Conservation (phyloP, 2,329 filamentous ascomycete species). For the Aspergillus calidoustus region DNA sequence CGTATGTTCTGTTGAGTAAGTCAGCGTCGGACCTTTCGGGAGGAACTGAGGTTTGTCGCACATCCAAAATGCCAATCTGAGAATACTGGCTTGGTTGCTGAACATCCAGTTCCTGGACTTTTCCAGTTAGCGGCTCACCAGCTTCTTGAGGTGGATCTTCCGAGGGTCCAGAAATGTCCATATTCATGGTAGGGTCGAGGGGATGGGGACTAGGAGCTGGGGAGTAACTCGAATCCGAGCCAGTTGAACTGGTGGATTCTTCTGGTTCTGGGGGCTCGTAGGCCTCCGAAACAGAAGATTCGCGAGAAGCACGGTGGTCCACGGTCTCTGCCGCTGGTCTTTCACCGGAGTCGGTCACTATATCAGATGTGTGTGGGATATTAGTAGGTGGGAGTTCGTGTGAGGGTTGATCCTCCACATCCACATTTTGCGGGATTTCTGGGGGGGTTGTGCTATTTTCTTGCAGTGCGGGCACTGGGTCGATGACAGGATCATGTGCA, state of each 20-base stretch:
- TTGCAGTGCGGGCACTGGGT: neutral
- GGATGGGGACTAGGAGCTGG: slow-evolving; percentile 51
- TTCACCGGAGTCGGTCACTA: slow-evolving; percentile 10
- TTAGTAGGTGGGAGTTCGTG: slow-evolving; percentile 11
- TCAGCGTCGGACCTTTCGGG: slow-evolving; percentile 33
- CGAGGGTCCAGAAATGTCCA: slow-evolving; percentile 28
- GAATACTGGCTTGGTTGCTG: slow-evolving; percentile 27
- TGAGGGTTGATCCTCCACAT: slow-evolving; percentile 5
- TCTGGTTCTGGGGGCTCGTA: slow-evolving; percentile 61
- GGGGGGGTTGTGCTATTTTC: neutral
- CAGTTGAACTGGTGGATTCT: slow-evolving; percentile 29
- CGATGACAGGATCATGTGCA: slow-evolving; percentile 5
- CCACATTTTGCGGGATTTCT: slow-evolving; percentile 7
- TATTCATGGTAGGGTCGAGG: slow-evolving; percentile 35
- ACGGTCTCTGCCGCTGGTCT: slow-evolving; percentile 17
- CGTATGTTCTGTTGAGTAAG: slow-evolving; percentile 31
- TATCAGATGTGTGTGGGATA: slow-evolving; percentile 11
- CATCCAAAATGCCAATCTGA: slow-evolving; percentile 38
- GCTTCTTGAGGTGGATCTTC: slow-evolving; percentile 26
- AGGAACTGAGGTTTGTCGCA: slow-evolving; percentile 33
- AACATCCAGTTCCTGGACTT: slow-evolving; percentile 33
- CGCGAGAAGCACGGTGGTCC: slow-evolving; percentile 26
- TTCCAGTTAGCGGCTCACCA: slow-evolving; percentile 39
- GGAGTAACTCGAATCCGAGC: slow-evolving; percentile 35
- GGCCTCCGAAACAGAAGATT: slow-evolving; percentile 52